Evolutionary conservation across 768 basidiomycete species (phyloP), one percentile per base, ranked within the genome.

Genomic region (Leccinum pellstonianum): DNA sequence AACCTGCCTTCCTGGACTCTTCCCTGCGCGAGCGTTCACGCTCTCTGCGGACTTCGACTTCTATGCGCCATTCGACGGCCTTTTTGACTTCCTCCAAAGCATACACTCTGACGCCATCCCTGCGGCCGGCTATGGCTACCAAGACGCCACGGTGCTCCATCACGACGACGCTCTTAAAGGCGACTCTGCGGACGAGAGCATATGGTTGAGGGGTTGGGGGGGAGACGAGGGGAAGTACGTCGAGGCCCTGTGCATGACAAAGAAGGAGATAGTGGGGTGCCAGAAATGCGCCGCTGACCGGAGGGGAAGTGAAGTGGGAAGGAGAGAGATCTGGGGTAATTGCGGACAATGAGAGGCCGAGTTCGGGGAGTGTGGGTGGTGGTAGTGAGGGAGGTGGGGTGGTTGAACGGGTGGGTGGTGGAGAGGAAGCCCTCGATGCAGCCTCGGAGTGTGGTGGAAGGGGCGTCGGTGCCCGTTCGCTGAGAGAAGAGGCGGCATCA

Each of bases 131-230:
- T 62, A 94, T 92, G 12, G 92, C 91, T 9, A 94, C 92, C n/a
- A 94, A 76, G 0, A 94, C 91, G 7, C 91, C 92, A 31, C 92
- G 87, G 67, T 93, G 90, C 66, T 94, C 92, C 92, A 94, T 94
- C 14, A 94, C 88, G 1, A 94, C 89, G n/a, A 94, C 87, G 57
- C 83, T 86, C 69, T 92, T 93, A 74, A 94, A 94, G 37, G 82
- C 81, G 54, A 92, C 90, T 56, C 91, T 82, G 21, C 92, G 84
- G 23, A 94, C 86, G 27, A 94, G 80, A 10, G 92, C 86, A 72
- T 92, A 93, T 14, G 93, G 90, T 64, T 87, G 86, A 7, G 81
- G 80, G 14, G 85, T 80, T 2, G 91, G 92, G 0, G 92, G 91
- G 0, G 87, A 86, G 11, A 81, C 71, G 29, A 94, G 77, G 2